A percentile compares a stretch with the other conserved stretches of the same genome.
These are phyloP conservation scores for Lactarius psammicola DNA, from an alignment of 768 basidiomycete species.

Conservation along the genomic window DNA sequence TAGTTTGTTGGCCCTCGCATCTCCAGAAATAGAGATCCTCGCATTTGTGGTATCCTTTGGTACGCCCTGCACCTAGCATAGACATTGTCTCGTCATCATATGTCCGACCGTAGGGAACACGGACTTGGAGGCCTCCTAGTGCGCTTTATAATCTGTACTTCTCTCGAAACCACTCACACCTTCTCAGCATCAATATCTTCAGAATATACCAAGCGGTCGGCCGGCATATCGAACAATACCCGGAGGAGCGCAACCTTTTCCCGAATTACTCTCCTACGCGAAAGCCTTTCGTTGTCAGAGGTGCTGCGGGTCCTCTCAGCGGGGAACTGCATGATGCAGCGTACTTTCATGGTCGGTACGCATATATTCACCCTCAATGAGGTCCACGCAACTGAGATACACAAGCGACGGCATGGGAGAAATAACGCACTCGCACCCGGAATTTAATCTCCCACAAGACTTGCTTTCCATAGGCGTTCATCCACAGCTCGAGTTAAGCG, in stretches of 20 bases:
- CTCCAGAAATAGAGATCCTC: slow-evolving; percentile 79
- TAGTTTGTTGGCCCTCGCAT: slow-evolving; percentile 75
- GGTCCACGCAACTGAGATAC: slow-evolving; percentile 4
- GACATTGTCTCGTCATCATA: background rate
- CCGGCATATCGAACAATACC: slow-evolving; percentile 53
- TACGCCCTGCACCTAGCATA: slow-evolving; percentile 35
- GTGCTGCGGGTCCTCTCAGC: slow-evolving; percentile 62
- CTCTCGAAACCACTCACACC: background rate
- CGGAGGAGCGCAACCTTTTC: slow-evolving; percentile 55
- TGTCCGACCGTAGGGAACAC: slow-evolving; percentile 58
- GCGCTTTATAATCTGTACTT: slow-evolving; percentile 33
- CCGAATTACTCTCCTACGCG: slow-evolving; percentile 52
- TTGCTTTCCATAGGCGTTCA: slow-evolving; percentile 33
- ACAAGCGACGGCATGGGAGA: slow-evolving; percentile 66
- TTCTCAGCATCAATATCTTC: slow-evolving; percentile 61
- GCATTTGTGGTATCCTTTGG: slow-evolving; percentile 78
- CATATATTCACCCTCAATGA: slow-evolving; percentile 10
- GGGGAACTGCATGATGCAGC: slow-evolving; percentile 73
- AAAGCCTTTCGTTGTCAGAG: slow-evolving; percentile 65
- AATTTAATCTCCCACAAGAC: slow-evolving; percentile 44
- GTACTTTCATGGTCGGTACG: slow-evolving; percentile 81
- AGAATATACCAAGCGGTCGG: slow-evolving; percentile 72
- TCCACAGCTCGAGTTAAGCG: slow-evolving; percentile 48
- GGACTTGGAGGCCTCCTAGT: slow-evolving; percentile 61
- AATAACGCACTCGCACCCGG: slow-evolving; percentile 63